Base-by-base conservation (phyloP, 768 basidiomycete genomes). In the Leucogyrophana mollusca region DNA sequence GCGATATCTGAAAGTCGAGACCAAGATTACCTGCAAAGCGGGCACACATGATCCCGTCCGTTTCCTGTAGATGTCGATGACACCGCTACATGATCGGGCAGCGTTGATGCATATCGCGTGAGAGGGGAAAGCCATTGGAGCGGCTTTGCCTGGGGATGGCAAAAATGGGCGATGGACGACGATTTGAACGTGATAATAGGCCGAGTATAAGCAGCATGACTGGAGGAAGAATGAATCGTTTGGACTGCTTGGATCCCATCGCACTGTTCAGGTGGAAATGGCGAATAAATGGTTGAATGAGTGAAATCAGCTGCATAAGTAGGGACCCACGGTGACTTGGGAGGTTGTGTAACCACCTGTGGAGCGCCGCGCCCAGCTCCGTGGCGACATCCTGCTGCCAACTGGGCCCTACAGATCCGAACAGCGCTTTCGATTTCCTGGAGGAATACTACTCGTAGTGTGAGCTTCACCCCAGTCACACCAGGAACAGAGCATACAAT, bases 291-390 rank as follows among this genome's bases (percentile, higher is more conserved):
- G 32, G n/a, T 9, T 9, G 9, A 33, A 9, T 33, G 32, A 9
- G 9, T n/a, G n/a, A 33, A 33, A 9, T 33, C n/a, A n/a, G n/a
- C 9, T 33, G n/a, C 9, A 33, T 33, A n/a, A n/a, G n/a, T n/a
- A n/a, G n/a, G 17, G 10, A 55, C 64, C 23, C 43, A 83, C 81
- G 60, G 50, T 81, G 78, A 21, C 74, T 67, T 1, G 85, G 85
- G 0, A 87, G 62, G 1, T 72, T 65, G 37, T 83, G 78, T 18
- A 81, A 72, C 80, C 85, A 90, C 17, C 75, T 61, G 51, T 80
- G 79, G 36, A 82, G 58, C 0, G 79, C 76, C 1, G 79, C 81
- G 57, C 86, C 83, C 9, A 86, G 64, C 40, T 83, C 78, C 10
- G 82, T 68, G 9, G 86, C 80, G 34, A 80, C 73, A 4, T 71